Evolutionary conservation across 257 asterid species (phyloP).

Genomic region (Nicotiana attenuata): DNA sequence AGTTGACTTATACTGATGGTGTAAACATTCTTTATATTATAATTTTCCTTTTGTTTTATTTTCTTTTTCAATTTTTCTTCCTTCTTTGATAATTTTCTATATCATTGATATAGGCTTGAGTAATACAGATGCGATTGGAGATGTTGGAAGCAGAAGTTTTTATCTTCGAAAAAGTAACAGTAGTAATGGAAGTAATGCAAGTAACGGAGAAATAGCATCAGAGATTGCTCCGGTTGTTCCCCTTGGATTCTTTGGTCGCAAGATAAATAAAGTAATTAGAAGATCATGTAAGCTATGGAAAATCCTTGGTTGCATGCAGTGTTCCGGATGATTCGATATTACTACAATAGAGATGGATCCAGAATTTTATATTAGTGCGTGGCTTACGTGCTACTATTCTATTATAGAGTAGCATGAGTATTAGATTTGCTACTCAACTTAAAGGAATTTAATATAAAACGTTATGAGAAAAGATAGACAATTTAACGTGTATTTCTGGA

Average conservation of each 20-base stretch:
- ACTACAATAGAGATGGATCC: not conserved
- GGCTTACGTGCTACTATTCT: too few relatives aligned
- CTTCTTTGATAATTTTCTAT: not conserved
- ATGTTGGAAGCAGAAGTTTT: slow-evolving; percentile 59
- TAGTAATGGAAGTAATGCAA: not conserved
- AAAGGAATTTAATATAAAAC: too few relatives aligned
- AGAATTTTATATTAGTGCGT: not conserved
- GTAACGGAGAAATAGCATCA: not conserved
- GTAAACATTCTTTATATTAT: too few relatives aligned
- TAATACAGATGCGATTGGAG: slow-evolving; percentile 59
- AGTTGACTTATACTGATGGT: too few relatives aligned
- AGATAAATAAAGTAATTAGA: slow-evolving; percentile 32
- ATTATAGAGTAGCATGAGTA: too few relatives aligned
- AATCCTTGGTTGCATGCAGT: slow-evolving; percentile 43
- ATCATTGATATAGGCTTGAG: slow-evolving; percentile 44
- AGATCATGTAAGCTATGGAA: slow-evolving; percentile 35
- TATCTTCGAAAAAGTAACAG: slow-evolving; percentile 44
- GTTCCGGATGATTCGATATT: not conserved
- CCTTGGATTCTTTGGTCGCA: slow-evolving; percentile 14
- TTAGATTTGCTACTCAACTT: too few relatives aligned
- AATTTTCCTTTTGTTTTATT: too few relatives aligned
- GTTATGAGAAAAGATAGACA: too few relatives aligned
- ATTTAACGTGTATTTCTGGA: too few relatives aligned
- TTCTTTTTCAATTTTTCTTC: not conserved
- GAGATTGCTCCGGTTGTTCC: slow-evolving; percentile 5